These are phyloP conservation scores for Breviolum minutum DNA, from an alignment of 73 alveolate species.

Conservation along the genomic window DNA sequence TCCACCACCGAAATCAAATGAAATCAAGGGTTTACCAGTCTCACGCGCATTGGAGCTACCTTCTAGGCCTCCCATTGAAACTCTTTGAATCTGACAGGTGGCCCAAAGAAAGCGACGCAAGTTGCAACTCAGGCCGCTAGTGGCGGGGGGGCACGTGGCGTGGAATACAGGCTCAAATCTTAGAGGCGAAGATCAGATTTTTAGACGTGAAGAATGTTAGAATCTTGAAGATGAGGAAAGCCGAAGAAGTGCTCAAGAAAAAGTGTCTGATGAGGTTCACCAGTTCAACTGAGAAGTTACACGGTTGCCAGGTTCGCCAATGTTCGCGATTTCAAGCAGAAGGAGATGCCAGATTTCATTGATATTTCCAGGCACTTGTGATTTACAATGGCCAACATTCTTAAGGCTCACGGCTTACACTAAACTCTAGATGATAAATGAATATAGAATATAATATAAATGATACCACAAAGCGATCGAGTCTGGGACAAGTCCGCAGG, in stretches of 20 bases:
- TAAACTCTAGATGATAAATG: too few relatives aligned
- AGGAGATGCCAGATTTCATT: not conserved
- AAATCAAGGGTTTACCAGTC: too few relatives aligned
- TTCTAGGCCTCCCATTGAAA: too few relatives aligned
- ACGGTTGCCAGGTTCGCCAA: slow-evolving; percentile 37
- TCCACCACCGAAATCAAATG: too few relatives aligned
- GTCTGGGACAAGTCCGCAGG: not conserved
- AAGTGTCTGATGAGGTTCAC: not conserved
- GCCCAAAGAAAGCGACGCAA: slow-evolving; percentile 10
- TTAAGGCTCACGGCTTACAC: too few relatives aligned
- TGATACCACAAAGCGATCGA: too few relatives aligned
- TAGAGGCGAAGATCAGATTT: not conserved
- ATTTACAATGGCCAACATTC: too few relatives aligned
- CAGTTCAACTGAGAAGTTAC: not conserved
- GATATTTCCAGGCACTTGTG: too few relatives aligned
- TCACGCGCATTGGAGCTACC: too few relatives aligned
- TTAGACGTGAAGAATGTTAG: not conserved
- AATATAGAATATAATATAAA: too few relatives aligned
- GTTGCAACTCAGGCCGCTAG: slow-evolving; percentile 31
- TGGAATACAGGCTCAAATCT: too few relatives aligned
- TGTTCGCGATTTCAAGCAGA: slow-evolving; percentile 34
- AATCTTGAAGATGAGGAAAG: not conserved
- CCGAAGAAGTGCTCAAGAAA: too few relatives aligned
- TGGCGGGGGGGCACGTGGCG: not conserved
- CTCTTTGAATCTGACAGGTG: slow-evolving; percentile 15